Conservation (phyloP, 441 rosid genomes). For the Pelargonium cotyledonis region DNA sequence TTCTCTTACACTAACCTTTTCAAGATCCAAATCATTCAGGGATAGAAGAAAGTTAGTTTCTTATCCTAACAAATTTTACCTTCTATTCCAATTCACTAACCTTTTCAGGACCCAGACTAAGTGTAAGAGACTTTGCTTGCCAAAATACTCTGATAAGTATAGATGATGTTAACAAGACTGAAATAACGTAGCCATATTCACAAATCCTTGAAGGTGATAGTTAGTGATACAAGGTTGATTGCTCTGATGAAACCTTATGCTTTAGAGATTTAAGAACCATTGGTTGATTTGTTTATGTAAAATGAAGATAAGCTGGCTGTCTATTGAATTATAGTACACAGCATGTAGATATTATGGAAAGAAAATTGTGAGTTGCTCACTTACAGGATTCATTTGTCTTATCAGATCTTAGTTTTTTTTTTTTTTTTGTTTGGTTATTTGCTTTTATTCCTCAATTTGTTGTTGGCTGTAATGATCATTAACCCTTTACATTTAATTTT, state of each 20-base stretch:
- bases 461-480: neutral
- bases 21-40: too few species aligned
- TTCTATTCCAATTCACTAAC: neutral
- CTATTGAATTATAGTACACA: neutral
- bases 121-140: neutral
- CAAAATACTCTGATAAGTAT: neutral
- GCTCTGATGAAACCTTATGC: too few species aligned
- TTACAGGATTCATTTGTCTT: too few species aligned
- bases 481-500: neutral
- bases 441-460: neutral
- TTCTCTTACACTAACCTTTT: too few species aligned
- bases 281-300: neutral
- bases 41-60: neutral
- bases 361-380: neutral
- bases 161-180: neutral
- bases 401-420: too few species aligned
- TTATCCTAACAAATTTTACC: neutral
- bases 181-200: neutral
- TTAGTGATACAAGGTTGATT: too few species aligned
- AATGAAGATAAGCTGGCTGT: neutral
- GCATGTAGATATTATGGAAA: neutral
- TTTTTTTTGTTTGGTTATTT: too few species aligned
- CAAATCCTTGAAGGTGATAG: neutral
- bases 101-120: neutral
- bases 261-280: neutral